phyloP scores from a whole-genome alignment of 345 rosid species.

The Xanthoceras sorbifolium region DNA sequence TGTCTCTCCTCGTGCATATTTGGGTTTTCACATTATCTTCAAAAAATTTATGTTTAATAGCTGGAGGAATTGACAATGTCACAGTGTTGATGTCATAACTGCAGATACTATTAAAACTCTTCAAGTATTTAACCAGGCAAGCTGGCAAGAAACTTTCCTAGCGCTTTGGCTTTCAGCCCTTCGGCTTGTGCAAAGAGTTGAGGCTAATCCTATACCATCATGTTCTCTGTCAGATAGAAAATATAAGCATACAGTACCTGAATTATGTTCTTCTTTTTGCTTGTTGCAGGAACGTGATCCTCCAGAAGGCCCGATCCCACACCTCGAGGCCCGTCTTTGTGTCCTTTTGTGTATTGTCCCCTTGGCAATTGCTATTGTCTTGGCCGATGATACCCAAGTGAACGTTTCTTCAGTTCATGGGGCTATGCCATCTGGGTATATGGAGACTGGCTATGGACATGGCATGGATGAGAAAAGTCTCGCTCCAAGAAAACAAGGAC shows the following conservation, averaged over 20 bases:
- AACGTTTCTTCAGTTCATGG: conserved; percentile 30
- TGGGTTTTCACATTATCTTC: conserved; percentile 5
- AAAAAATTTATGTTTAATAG: background rate
- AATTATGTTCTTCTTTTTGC: conserved; percentile 17
- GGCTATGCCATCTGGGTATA: conserved; percentile 17
- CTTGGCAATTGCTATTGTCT: conserved; percentile 46
- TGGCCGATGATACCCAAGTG: conserved; percentile 38
- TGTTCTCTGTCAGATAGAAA: background rate
- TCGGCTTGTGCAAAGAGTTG: conserved; percentile 73
- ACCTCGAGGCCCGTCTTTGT: conserved; percentile 64
- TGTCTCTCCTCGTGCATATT: background rate
- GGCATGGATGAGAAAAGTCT: conserved; percentile 27
- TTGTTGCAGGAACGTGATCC: conserved; percentile 59
- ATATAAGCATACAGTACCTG: background rate
- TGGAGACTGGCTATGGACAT: conserved; percentile 28
- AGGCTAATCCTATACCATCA: conserved; percentile 20
- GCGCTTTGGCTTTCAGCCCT: conserved; percentile 78
- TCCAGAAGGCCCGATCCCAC: conserved; percentile 69
- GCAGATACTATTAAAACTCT: conserved; percentile 55
- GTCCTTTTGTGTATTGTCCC: conserved; percentile 64
- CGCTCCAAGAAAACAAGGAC: conserved; percentile 36
- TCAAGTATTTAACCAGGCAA: conserved; percentile 52
- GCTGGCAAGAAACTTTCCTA: conserved; percentile 75
- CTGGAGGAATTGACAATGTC: conserved; percentile 6
- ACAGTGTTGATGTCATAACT: conserved; percentile 21